These are phyloP conservation scores for Albizia julibrissin DNA, from an alignment of 306 rosid species.

Conservation along the genomic window DNA sequence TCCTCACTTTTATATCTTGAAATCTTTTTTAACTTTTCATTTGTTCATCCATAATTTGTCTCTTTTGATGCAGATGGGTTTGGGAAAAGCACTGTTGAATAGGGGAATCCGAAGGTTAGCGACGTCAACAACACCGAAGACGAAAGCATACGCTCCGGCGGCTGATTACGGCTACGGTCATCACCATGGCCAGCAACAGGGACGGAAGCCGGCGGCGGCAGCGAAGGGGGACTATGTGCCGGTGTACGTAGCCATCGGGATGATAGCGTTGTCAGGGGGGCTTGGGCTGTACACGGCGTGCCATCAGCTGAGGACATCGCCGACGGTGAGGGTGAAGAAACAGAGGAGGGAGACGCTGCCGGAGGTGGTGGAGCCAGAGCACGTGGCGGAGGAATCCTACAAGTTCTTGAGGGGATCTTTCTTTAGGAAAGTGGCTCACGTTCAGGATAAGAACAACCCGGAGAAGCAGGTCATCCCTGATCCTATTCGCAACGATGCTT, in stretches of 20 bases:
- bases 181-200: neutral
- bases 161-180: slow-evolving; percentile 38
- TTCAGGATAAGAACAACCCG: slow-evolving; percentile 48
- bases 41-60: neutral
- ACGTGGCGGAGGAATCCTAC: slow-evolving; percentile 54
- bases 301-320: slow-evolving; percentile 65
- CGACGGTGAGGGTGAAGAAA: slow-evolving; percentile 69
- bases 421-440: slow-evolving; percentile 79
- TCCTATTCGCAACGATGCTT: slow-evolving; percentile 45
- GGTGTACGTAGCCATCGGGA: slow-evolving; percentile 64
- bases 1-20: neutral
- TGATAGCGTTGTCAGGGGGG: slow-evolving; percentile 48
- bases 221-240: slow-evolving; percentile 59
- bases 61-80: slow-evolving; percentile 38
- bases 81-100: slow-evolving; percentile 41
- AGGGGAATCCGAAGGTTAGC: slow-evolving; percentile 43
- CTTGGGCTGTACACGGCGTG: slow-evolving; percentile 73
- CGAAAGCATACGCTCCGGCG: slow-evolving; percentile 50
- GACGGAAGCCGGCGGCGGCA: neutral
- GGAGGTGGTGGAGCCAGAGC: slow-evolving; percentile 88
- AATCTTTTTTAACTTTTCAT: too few species aligned
- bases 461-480: slow-evolving; percentile 40
- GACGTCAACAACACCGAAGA: slow-evolving; percentile 52
- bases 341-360: slow-evolving; percentile 72
- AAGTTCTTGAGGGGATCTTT: slow-evolving; percentile 41